A percentile compares a stretch with the other conserved stretches of the same genome.
Evolutionary conservation across 768 basidiomycete genomes (phyloP).

Genomic region (Hemileccinum impolitum): DNA sequence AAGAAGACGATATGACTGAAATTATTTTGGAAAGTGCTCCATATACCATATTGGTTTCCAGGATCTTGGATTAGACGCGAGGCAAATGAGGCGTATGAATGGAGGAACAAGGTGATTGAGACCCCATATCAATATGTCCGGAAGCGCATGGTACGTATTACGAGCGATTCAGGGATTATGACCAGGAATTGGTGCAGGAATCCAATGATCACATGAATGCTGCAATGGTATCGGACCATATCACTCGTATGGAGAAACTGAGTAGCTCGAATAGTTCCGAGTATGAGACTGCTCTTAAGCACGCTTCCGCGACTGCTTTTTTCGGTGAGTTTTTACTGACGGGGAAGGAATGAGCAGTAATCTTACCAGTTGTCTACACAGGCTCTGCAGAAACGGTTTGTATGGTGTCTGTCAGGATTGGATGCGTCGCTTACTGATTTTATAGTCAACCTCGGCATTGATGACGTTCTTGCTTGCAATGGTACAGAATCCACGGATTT

Average conservation of each 20-base stretch:
- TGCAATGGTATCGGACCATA: conserved; percentile 14
- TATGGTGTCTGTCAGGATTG: too few species aligned
- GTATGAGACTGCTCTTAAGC: conserved; percentile 7
- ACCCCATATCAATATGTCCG: conserved; percentile 26
- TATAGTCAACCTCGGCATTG: not conserved
- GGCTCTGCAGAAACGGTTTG: not conserved
- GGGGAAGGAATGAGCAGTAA: too few species aligned
- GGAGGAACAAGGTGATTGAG: conserved; percentile 5
- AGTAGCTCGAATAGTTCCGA: conserved; percentile 1
- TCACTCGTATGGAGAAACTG: conserved; percentile 12
- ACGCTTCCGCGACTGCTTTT: conserved; percentile 9
- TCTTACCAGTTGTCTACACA: not conserved
- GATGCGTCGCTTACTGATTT: not conserved
- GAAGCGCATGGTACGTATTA: conserved; percentile 24
- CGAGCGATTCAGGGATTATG: not conserved
- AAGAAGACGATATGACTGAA: not conserved
- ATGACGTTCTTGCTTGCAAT: not conserved
- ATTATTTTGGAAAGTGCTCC: conserved; percentile 1
- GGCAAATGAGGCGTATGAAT: conserved; percentile 16
- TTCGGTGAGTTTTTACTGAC: not conserved
- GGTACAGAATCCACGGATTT: not conserved
- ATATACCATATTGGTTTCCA: conserved; percentile 35
- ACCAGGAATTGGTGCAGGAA: not conserved
- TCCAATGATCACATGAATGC: not conserved
- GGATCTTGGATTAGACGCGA: conserved; percentile 36